Evolutionary conservation across 768 basidiomycete species (phyloP), one percentile per base, ranked within the genome.

Genomic region (Imleria badia): DNA sequence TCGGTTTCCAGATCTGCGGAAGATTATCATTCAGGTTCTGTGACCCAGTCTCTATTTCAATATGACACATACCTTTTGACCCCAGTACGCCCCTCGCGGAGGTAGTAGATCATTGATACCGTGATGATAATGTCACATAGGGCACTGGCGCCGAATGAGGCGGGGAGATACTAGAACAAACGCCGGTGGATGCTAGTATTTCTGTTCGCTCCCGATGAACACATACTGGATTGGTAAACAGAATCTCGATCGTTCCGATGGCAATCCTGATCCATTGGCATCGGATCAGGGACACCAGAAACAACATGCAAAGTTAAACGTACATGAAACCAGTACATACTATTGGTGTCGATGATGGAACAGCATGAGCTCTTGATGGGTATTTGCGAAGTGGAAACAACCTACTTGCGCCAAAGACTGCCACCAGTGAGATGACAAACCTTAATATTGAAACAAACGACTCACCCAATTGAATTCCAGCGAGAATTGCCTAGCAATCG

Each of bases 151-250:
- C 45, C 45, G 14, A 19, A 26, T 26, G 26, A 26, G 22, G n/a
- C 22, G 8, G 41, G 41, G 23, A 42, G 19, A 23, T 42, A 42
- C 41, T 42, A 26, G 12, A 8, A 23, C 2, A 8, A 42, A 14
- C 6, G 26, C 6, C 6, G 26, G 26, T 26, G 3, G 26, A 26
- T 26, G 26, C 26, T 26, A 26, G 26, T 26, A 26, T 26, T 6
- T 26, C 26, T 26, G 26, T 26, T 26, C 6, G 26, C 26, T 14
- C 26, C 13, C 9, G 15, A 34, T 20, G n/a, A n/a, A 34, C 22
- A 40, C 54, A 14, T 33, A 55, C 54, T n/a, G 48, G 54, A 26
- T 39, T 49, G 14, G 34, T 19, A 17, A 35, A 40, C 33, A 47
- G 41, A 1, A 14, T 17, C 7, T 35, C 10, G 11, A 13, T 6